Conservation (phyloP, 1,139 yeast species). For the Yamadazyma siamensis region DNA sequence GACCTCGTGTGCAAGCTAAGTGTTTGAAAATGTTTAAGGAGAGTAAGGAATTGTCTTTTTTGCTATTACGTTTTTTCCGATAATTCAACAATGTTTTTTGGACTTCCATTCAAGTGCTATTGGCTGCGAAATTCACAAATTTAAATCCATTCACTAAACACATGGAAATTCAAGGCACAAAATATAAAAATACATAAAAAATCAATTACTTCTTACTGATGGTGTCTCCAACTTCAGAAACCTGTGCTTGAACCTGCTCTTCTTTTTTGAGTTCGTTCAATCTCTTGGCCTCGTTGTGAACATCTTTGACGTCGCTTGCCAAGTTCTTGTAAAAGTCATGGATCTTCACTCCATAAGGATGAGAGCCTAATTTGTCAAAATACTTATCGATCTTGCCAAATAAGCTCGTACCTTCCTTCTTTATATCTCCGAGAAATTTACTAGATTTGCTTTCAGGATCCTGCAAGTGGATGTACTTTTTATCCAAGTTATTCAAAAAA, state of each 20-base stretch:
- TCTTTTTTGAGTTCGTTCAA: conserved; percentile 57
- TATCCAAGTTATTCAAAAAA: conserved; percentile 54
- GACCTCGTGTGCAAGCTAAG: not conserved
- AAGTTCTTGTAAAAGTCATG: conserved; percentile 39
- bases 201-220: not conserved
- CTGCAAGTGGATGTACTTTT: conserved; percentile 56
- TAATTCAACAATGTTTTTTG: not conserved
- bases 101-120: not conserved
- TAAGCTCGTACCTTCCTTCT: conserved; percentile 15
- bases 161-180: not conserved
- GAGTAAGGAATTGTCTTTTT: not conserved
- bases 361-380: conserved; percentile 32
- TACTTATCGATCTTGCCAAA: conserved; percentile 27
- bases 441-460: conserved; percentile 34
- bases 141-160: not conserved
- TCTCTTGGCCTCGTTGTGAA: conserved; percentile 71
- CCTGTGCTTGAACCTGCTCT: conserved; percentile 14
- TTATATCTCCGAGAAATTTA: conserved; percentile 26
- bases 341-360: conserved; percentile 37
- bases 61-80: not conserved
- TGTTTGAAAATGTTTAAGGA: not conserved
- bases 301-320: conserved; percentile 56
- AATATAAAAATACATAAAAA: not conserved
- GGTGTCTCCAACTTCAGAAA: conserved; percentile 9
- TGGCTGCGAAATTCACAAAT: conserved; percentile 2